phyloP scores from a whole-genome alignment of 768 basidiomycete species.

The Symmetrospora coprosmae region DNA sequence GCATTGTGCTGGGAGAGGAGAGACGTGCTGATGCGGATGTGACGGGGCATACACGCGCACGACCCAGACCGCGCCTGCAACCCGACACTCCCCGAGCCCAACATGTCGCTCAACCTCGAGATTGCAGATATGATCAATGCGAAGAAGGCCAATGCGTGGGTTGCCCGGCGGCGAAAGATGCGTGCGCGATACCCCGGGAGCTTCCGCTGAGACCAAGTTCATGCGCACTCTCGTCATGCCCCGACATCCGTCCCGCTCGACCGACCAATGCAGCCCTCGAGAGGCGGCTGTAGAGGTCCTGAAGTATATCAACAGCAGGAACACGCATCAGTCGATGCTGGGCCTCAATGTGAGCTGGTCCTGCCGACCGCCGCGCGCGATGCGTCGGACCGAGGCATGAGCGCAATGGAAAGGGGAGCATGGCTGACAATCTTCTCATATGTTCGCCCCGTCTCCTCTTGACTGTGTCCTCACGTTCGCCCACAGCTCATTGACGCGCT shows the following conservation, averaged over 20 bases:
- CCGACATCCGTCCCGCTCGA: slow-evolving; percentile 1
- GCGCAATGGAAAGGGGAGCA: no score
- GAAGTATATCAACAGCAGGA: slow-evolving; percentile 74
- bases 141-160: slow-evolving; percentile 93
- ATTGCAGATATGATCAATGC: slow-evolving; percentile 81
- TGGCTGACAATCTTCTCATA: no score
- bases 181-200: background rate
- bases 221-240: background rate
- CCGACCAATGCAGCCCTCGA: slow-evolving; percentile 49
- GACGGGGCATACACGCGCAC: background rate
- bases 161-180: slow-evolving; percentile 13
- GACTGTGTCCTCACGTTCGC: background rate
- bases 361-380: no score
- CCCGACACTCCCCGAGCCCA: slow-evolving; percentile 69
- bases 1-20: no score
- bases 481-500: slow-evolving; percentile 64
- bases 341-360: slow-evolving; percentile 49
- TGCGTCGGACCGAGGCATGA: no score
- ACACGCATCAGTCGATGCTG: slow-evolving; percentile 77
- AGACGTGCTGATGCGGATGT: background rate
- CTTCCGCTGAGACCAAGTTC: background rate
- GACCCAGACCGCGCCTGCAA: slow-evolving; percentile 60
- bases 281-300: slow-evolving; percentile 79
- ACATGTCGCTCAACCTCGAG: slow-evolving; percentile 81
- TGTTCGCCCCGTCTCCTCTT: no score